These are phyloP conservation scores for Epithele typhae DNA, from an alignment of 768 basidiomycete species.

Conservation along the genomic window DNA sequence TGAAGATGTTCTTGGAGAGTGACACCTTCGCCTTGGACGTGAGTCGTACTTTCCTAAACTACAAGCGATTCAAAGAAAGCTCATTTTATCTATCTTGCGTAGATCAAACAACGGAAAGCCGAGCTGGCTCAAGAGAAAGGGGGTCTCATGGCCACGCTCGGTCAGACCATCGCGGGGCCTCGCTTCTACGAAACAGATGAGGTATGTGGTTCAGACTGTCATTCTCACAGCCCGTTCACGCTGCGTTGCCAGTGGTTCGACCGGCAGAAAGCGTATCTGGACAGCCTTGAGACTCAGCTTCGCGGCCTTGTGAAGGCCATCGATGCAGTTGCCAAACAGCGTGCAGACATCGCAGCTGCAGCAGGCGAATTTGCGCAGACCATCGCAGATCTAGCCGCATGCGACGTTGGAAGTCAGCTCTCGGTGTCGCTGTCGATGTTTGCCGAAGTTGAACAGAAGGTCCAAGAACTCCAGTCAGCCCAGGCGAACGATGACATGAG, in stretches of 20 bases:
- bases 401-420: constrained; percentile 73
- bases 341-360: constrained; percentile 68
- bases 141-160: constrained; percentile 80
- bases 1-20: constrained; percentile 88
- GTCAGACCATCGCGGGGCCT: constrained; percentile 72
- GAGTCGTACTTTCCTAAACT: constrained; percentile 26
- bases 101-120: constrained; percentile 87
- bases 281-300: constrained; percentile 86
- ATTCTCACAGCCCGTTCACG: no score
- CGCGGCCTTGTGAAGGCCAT: constrained; percentile 85
- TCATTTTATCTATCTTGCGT: background rate
- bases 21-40: constrained; percentile 91
- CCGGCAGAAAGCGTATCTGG: constrained; percentile 76
- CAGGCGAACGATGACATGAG: constrained; percentile 83
- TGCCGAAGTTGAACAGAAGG: constrained; percentile 68
- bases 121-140: constrained; percentile 75
- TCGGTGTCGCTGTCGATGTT: constrained; percentile 65
- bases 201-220: constrained; percentile 41
- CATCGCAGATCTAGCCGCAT: constrained; percentile 62
- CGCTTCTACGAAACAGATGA: constrained; percentile 89
- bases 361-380: constrained; percentile 80
- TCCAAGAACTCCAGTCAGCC: constrained; percentile 65
- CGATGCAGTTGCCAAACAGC: constrained; percentile 78
- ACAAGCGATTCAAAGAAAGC: no score
- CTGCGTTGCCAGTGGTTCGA: constrained; percentile 99